Evolutionary conservation across 257 asterid species (phyloP), one percentile per base, ranked within the genome.

Genomic region (Plantago ovata): DNA sequence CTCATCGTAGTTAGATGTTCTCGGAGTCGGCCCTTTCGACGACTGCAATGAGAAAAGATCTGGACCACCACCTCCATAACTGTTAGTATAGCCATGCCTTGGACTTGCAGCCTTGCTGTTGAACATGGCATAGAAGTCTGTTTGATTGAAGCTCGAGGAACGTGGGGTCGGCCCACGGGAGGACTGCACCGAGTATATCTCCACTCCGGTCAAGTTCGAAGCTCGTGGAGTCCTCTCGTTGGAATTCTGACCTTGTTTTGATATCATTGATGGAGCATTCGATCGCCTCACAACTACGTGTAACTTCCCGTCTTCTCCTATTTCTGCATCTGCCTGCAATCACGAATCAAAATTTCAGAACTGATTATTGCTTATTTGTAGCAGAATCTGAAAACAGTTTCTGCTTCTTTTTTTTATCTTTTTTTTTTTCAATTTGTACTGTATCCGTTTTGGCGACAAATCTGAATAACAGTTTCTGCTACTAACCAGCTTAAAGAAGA

Each of bases 91-190:
- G 0, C 95, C 94, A 21, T 86, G 96, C 57, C 77, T 82, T 0
- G 97, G 97, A 47, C 97, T 90, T 2, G 95, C 93, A 2, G 85
- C 77, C 40, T 87, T 90, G 20, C 94, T 76, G 0, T 69, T 63
- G 54, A 90, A 90, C 96, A 87, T 90, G 15, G 96, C 95, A 53
- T 85, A 91, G 46, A 91, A 87, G 67, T 91, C 98, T 0, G 85
- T 84, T 60, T 87, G 92, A 12, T 87, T 91, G 51, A 87, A 87
- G 66, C 96, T 87, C 7, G 96, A 87, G 0, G 87, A 93, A 12
- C 98, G 75, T 0, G 96, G 98, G 1, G 96, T 87, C 0, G 98
- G 96, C 63, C 82, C 94, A 3, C 98, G 57, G 0, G 98, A 90
- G 0, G 98, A 90, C 56, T 87, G 98, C 14, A 83, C 91, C 0